Conservation (phyloP, 805 yeast species). For the Metschnikowia proteae region DNA sequence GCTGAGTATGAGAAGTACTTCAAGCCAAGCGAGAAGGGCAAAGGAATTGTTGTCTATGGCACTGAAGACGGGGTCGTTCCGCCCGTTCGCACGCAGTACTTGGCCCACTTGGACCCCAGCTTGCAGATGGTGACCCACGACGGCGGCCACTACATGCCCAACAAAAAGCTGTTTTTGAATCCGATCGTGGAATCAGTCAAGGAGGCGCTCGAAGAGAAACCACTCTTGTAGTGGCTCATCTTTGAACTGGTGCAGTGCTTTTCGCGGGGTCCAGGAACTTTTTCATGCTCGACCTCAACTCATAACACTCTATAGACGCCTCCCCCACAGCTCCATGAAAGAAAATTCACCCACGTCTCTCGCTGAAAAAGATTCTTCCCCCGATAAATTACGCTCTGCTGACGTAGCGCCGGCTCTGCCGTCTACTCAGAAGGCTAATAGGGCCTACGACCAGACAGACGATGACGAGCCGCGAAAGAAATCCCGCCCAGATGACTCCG, state of each 20-base stretch:
- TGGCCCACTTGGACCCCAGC: constrained; percentile 20
- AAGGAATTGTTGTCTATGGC: constrained; percentile 29
- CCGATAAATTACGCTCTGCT: background rate
- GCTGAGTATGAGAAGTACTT: constrained; percentile 21
- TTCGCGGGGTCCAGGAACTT: background rate
- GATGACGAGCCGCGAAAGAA: background rate
- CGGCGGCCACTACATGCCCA: constrained; percentile 39
- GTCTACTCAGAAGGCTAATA: background rate
- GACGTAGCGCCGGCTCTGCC: background rate
- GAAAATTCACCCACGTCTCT: background rate
- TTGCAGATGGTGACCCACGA: constrained; percentile 23
- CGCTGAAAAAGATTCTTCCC: too few relatives aligned
- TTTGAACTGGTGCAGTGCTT: background rate
- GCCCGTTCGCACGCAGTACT: constrained; percentile 25
- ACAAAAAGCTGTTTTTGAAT: constrained; percentile 20
- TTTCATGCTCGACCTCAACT: background rate
- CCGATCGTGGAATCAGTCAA: constrained; percentile 18
- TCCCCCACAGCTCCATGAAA: background rate
- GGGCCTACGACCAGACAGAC: background rate
- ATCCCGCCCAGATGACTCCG: constrained; percentile 9
- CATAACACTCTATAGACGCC: background rate
- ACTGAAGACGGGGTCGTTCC: constrained; percentile 32
- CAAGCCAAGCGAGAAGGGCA: constrained; percentile 20
- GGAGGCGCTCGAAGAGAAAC: constrained; percentile 14
- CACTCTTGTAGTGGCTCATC: background rate